Conservation (phyloP, 2,329 filamentous ascomycete species). For the Cladophialophora chaetospira region DNA sequence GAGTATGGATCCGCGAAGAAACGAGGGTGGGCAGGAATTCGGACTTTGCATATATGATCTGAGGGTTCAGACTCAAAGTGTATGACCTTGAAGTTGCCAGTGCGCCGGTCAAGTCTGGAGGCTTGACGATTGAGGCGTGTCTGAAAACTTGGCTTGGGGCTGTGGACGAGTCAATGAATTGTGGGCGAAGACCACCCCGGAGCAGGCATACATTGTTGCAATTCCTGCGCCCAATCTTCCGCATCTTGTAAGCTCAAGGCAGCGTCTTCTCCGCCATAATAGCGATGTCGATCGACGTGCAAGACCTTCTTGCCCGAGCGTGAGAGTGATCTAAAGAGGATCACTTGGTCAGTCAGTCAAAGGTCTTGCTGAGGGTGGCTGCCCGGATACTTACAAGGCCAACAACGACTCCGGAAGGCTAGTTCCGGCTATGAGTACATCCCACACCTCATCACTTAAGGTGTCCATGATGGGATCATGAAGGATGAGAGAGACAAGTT, state of each 20-base stretch:
- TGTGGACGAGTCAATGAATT: slow-evolving; percentile 5
- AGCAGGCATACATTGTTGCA: slow-evolving; percentile 40
- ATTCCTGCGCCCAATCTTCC: slow-evolving; percentile 67
- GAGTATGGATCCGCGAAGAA: slow-evolving; percentile 83
- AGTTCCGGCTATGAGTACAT: slow-evolving; percentile 77
- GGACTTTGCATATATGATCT: slow-evolving; percentile 82
- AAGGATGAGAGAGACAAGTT: not conserved
- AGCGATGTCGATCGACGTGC: slow-evolving; percentile 83
- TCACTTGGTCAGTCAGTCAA: slow-evolving; percentile 69
- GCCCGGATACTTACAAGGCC: slow-evolving; percentile 62
- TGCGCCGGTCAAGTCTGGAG: slow-evolving; percentile 34
- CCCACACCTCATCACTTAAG: slow-evolving; percentile 73
- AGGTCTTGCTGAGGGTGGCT: slow-evolving; percentile 40
- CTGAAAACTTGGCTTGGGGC: slow-evolving; percentile 37
- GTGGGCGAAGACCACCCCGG: not conserved
- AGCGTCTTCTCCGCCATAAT: slow-evolving; percentile 85
- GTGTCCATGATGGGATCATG: slow-evolving; percentile 70
- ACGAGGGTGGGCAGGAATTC: slow-evolving; percentile 76
- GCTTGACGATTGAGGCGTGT: slow-evolving; percentile 43
- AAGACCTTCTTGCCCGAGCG: slow-evolving; percentile 88
- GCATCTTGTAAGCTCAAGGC: slow-evolving; percentile 82
- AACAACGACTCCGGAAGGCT: slow-evolving; percentile 77
- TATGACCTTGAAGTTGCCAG: slow-evolving; percentile 72
- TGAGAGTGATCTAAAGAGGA: slow-evolving; percentile 75
- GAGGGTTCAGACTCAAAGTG: slow-evolving; percentile 78